Conservation (phyloP, 306 rosid genomes). For the Erythrophleum fordii region DNA sequence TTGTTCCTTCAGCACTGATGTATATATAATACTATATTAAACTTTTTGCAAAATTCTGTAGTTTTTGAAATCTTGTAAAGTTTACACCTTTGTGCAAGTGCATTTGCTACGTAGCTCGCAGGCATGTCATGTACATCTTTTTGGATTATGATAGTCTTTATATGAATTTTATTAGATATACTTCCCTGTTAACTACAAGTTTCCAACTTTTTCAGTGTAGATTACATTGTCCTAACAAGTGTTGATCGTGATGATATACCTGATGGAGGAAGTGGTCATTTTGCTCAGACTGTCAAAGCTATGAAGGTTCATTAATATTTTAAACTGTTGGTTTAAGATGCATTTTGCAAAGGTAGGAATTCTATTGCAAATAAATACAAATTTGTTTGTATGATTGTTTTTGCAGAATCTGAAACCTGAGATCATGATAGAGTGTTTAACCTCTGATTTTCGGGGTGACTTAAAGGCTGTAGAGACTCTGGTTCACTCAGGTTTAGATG, state of each 20-base stretch:
- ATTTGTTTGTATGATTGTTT: slow-evolving; percentile 27
- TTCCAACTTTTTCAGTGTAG: slow-evolving; percentile 60
- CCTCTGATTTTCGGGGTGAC: slow-evolving; percentile 96
- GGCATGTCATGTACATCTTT: not conserved
- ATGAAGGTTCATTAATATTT: slow-evolving; percentile 67
- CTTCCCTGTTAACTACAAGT: slow-evolving; percentile 9
- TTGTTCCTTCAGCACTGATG: not conserved
- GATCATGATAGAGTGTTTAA: slow-evolving; percentile 93
- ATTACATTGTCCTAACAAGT: slow-evolving; percentile 87
- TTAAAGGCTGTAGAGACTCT: slow-evolving; percentile 75
- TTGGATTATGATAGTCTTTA: not conserved
- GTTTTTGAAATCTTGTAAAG: not conserved
- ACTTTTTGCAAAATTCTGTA: not conserved
- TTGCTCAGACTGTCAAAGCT: slow-evolving; percentile 87
- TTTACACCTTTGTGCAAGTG: not conserved
- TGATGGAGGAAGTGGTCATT: slow-evolving; percentile 99
- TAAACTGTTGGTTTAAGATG: slow-evolving; percentile 21
- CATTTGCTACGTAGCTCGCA: slow-evolving; percentile 2
- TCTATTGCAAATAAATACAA: slow-evolving; percentile 9
- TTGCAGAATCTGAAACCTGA: slow-evolving; percentile 85
- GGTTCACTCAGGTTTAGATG: slow-evolving; percentile 89
- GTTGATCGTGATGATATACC: slow-evolving; percentile 98
- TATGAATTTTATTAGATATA: not conserved
- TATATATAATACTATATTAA: not conserved
- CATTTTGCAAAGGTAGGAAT: not conserved